Evolutionary conservation across 106 monocot species (phyloP), one percentile per base, ranked within the genome.

Genomic region (Dioscorea dumetorum): DNA sequence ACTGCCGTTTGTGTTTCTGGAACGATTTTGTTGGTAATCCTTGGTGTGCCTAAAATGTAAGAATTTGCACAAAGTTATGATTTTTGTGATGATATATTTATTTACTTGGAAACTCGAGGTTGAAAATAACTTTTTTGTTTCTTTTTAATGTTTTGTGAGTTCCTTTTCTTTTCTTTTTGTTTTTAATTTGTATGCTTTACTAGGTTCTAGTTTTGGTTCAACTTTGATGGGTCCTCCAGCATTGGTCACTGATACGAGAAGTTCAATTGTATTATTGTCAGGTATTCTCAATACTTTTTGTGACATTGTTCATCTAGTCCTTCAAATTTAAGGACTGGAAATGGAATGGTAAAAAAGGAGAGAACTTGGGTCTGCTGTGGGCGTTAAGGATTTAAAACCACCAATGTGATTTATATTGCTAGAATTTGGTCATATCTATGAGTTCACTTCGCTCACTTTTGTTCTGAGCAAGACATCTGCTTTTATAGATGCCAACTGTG

Each of bases 401-500:
- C 15, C 2, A 16, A 33, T 15, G 15, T 32, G 28, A 32, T 19
- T 14, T n/a, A 13, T 63, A 15, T 0, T 33, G n/a, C 33, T 63
- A 0, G 12, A 19, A 9, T 33, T 64, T 8, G n/a, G 24, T 5
- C 19, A 18, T 6, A 4, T 50, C 16, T 67, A 53, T 56, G 11
- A 24, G 14, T 57, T 57, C 12, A 15, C 11, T 33, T 49, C 21
- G 18, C 4, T 5, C n/a, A 21, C 18, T 68, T 18, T 64, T 48
- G 3, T 53, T 12, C 54, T 56, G 22, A 33, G 24, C 31, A 56
- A 13, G 49, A 10, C 14, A n/a, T 67, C 73, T 75, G 32, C 11
- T 60, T 72, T 82, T 80, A 62, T 79, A 93, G 88, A 83, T 83
- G 62, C 34, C 51, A 68, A 24, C 52, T 60, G 62, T 41, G 71